Evolutionary conservation across 169 alveolate species (phyloP), one percentile per base, ranked within the genome.

Genomic region (Plasmodium cynomolgi): DNA sequence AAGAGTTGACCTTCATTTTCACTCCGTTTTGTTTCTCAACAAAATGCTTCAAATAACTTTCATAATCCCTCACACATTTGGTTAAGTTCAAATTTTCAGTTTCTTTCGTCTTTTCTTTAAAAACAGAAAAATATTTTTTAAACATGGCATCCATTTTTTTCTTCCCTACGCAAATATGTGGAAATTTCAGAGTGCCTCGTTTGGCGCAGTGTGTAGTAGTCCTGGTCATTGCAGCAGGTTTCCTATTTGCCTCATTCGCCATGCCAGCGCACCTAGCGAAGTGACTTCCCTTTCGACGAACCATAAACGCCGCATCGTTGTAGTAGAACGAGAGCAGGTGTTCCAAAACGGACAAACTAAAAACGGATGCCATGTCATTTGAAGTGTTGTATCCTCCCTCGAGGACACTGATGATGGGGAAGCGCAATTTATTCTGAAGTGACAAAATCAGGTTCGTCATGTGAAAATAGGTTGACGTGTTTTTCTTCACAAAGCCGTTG

Each of bases 301-400:
- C 47, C 37, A 72, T 17, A 72, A 44, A 71, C 20, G 58, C 23
- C 3, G 37, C 75, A 39, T 91, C 95, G 31, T 17, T 91, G 39
- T 91, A 77, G 62, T 93, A 90, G 75, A 97, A 96, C 5, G 98
- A 98, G 7, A 93, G 81, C 0, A 98, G 98, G 95, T 99, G 99
- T 83, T 97, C 98, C 31, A 97, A 90, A 13, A 99, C 99, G 8
- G 99, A 97, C 31, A 96, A 96, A 3, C 99, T 99, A 73, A 99
- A 96, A 15, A 99, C 99, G 33, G 99, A 97, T 0, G 98, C 96
- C 72, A 97, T 96, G 11, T 98, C 98, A 8, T 97, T 97, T 9
- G 97, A 97, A 6, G 99, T 98, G 94, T 98, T 98, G 94, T 99
- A 99, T 4, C 99, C 99, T 11, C 99, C 99, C 92, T 99, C 99